Evolutionary conservation across 2,329 filamentous ascomycete species (phyloP), one percentile per base, ranked within the genome.

Genomic region (Penicillium olsonii): DNA sequence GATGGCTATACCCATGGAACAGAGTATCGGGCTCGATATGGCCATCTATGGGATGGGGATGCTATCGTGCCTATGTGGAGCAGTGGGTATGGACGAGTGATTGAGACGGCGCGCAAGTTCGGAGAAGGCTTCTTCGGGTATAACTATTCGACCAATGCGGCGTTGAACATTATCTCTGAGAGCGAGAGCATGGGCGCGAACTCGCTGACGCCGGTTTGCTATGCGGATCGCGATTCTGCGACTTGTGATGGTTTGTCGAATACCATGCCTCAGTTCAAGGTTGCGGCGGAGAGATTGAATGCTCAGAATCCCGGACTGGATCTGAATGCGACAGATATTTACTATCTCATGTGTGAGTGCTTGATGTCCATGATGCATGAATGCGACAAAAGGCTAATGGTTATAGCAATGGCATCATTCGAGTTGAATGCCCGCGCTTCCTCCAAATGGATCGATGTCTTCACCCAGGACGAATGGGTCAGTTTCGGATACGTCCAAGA

Each of bases 101-200:
- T 63, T 14, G 49, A 59, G 26, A 59, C 59, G 4, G 59, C 60
- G 20, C 53, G 57, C 14, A 52, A 54, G 22, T 62, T 62, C 33
- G 60, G 54, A 3, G 51, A 62, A 37, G 59, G 60, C 5, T 63
- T 62, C 33, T 54, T 63, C 11, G 57, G 57, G 5, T 55, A 54
- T 19, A 57, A 57, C 18, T 62, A 62, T 37, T 40, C 55, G n/a
- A 56, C 47, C n/a, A 50, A 45, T 12, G 54, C 56, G 5, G 57
- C 59, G 12, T n/a, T 62, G 17, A 61, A 62, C 26, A 53, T 62
- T 33, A 59, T 62, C 14, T 56, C 60, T 0, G 60, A 62, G 43
- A 50, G 47, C 10, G 48, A 39, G 17, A 22, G n/a, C n/a, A 54
- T 50, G 52, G 60, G 60, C 19, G 60, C 58, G 2, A 52, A 62